A percentile compares a stretch with the other conserved stretches of the same genome.
These are phyloP conservation scores for Zymoseptoria passerinii DNA, from an alignment of 2,329 filamentous ascomycete species.

Conservation along the genomic window DNA sequence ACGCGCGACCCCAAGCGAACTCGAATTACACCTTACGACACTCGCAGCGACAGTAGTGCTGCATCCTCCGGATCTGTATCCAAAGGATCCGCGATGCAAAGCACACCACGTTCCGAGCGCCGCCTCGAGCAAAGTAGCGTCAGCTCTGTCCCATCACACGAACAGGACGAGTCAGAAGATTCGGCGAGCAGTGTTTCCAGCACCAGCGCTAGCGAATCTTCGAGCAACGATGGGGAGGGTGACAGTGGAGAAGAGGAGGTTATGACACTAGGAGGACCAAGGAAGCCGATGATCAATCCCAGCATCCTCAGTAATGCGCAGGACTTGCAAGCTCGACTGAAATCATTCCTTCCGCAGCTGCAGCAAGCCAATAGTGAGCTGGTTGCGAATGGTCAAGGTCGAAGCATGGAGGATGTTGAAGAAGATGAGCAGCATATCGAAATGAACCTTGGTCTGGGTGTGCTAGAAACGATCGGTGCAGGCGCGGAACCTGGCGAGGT, in stretches of 20 bases:
- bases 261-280: conserved; percentile 9
- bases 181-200: not conserved
- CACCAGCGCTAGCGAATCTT: conserved; percentile 2
- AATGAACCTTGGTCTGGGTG: conserved; percentile 30
- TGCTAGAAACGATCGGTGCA: conserved; percentile 23
- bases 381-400: conserved; percentile 13
- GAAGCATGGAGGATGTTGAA: conserved; percentile 27
- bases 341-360: conserved; percentile 26
- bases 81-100: conserved; percentile 3
- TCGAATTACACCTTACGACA: not conserved
- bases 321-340: conserved; percentile 21
- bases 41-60: conserved; percentile 4
- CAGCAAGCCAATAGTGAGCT: conserved; percentile 26
- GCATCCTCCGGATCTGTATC: not conserved
- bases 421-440: conserved; percentile 29
- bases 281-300: conserved; percentile 15
- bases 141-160: not conserved
- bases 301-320: conserved; percentile 11
- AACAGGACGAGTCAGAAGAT: not conserved
- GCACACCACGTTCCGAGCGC: not conserved
- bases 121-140: not conserved
- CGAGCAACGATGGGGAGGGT: conserved; percentile 7
- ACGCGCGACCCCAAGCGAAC: conserved; percentile 1
- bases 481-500: not conserved
- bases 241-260: conserved; percentile 7